Evolutionary conservation across 2,329 filamentous ascomycete species (phyloP).

Genomic region (Epichloe glyceriae): DNA sequence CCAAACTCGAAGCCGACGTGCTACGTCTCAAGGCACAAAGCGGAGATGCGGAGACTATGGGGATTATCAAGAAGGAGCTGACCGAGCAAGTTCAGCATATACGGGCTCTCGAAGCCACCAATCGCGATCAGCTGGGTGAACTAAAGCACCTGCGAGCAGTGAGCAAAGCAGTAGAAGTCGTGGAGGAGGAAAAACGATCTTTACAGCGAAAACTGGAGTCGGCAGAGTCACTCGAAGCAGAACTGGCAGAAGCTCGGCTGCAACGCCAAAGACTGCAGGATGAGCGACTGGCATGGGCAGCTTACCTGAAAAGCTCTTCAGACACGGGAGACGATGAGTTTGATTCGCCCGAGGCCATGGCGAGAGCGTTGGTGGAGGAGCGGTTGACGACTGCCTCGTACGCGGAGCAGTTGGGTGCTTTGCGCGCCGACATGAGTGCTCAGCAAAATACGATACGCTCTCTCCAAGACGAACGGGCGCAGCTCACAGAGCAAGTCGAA

Average conservation of each 20-base stretch:
- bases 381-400: slow-evolving; percentile 67
- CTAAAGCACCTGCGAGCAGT: slow-evolving; percentile 69
- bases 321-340: slow-evolving; percentile 57
- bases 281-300: slow-evolving; percentile 75
- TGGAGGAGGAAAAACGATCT: slow-evolving; percentile 86
- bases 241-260: slow-evolving; percentile 66
- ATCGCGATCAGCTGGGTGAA: slow-evolving; percentile 66
- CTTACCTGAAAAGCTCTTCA: slow-evolving; percentile 62
- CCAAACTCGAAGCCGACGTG: slow-evolving; percentile 69
- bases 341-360: slow-evolving; percentile 76
- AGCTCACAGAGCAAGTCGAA: slow-evolving; percentile 56
- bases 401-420: slow-evolving; percentile 64
- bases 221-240: slow-evolving; percentile 59
- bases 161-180: slow-evolving; percentile 79
- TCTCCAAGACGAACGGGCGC: slow-evolving; percentile 56
- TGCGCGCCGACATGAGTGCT: slow-evolving; percentile 66
- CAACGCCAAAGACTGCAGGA: slow-evolving; percentile 82
- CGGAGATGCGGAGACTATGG: slow-evolving; percentile 74
- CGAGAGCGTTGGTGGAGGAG: slow-evolving; percentile 71
- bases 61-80: slow-evolving; percentile 74
- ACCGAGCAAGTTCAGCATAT: slow-evolving; percentile 90
- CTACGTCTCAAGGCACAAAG: slow-evolving; percentile 74
- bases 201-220: slow-evolving; percentile 66
- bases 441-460: slow-evolving; percentile 62
- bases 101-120: slow-evolving; percentile 65